Evolutionary conservation across 2,329 filamentous ascomycete species (phyloP).

Genomic region (Zarea fungicola): DNA sequence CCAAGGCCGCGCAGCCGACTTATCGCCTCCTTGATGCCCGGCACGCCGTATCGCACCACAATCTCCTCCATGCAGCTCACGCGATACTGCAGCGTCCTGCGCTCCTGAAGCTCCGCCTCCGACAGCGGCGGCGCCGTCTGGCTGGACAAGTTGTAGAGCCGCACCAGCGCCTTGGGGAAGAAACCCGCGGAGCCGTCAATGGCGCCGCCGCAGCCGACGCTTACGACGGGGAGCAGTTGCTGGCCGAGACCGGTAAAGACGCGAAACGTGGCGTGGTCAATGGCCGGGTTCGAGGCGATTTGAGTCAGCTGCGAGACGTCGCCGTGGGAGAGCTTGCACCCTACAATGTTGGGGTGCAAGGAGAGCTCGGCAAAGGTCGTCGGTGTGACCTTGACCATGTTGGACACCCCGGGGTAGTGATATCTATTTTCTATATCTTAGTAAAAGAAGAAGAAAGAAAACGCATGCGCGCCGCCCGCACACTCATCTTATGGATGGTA

Average conservation of each 20-base stretch:
- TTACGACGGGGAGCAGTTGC: constrained; percentile 55
- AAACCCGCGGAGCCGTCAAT: constrained; percentile 59
- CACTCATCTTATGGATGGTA: too few relatives aligned
- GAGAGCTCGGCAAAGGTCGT: constrained; percentile 53
- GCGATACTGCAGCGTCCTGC: constrained; percentile 53
- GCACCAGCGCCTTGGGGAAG: constrained; percentile 57
- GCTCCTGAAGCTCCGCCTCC: constrained; percentile 42
- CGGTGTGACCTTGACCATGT: constrained; percentile 55
- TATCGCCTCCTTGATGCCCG: constrained; percentile 62
- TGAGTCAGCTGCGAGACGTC: constrained; percentile 60
- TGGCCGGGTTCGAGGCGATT: constrained; percentile 52
- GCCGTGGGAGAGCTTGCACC: constrained; percentile 64
- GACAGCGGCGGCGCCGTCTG: constrained; percentile 16
- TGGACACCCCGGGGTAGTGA: constrained; percentile 63
- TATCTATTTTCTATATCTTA: too few relatives aligned
- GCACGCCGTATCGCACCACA: constrained; percentile 53
- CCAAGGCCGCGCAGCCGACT: constrained; percentile 55
- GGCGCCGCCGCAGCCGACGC: constrained; percentile 53
- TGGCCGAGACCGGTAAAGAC: constrained; percentile 62
- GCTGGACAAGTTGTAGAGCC: constrained; percentile 45
- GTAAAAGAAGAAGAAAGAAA: background rate
- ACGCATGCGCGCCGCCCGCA: too few relatives aligned
- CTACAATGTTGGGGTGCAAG: constrained; percentile 61
- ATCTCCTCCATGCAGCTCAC: constrained; percentile 58
- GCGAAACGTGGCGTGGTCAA: constrained; percentile 50